Evolutionary conservation across 805 yeast genomes (phyloP), one percentile per base, ranked within the genome.

Genomic region (Jamesozyma rosinii): DNA sequence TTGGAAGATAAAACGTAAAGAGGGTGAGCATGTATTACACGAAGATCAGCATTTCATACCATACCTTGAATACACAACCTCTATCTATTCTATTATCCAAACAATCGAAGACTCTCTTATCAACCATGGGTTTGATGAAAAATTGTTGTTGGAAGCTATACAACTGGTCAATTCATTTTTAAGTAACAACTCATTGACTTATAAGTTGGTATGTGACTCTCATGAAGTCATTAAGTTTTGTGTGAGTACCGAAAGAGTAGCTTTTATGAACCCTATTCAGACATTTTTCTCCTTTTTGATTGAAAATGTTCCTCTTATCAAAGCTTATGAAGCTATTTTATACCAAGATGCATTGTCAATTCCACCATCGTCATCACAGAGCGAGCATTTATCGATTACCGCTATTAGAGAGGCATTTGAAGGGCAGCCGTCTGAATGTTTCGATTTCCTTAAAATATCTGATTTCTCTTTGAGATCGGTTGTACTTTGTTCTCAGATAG

Each of bases 21-120:
- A 68, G 36, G 90, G 87, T 10, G 81, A 78, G 6, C 90, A 83
- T 62, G 84, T 81, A 26, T 74, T 75, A 43, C 68, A 67, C 41
- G 87, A 82, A 52, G 67, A 68, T 34, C 65, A 65, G 24, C 75
- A 69, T 35, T 79, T 71, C 49, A 66, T 70, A 17, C 58, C 72
- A 1, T 79, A 79, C 50, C 65, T 73, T 40, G 73, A 72, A 43
- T 68, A 70, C 42, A 69, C 78, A 0, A 60, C 70, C 3, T 69
- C 74, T 0, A 49, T 74, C 19, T 63, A 70, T 35, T 66, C 66
- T 29, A 64, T 75, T 14, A 66, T 71, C 2, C 66, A 67, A 44
- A 57, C 63, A 11, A 58, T 74, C n/a, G 57, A 59, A 34, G 57
- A 52, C 38, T 48, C 54, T 8, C 45, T 61, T 17, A 51, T 47